These are phyloP conservation scores for Neurospora sp. DNA, from an alignment of 2,329 filamentous ascomycete genomes.

Conservation along the genomic window DNA sequence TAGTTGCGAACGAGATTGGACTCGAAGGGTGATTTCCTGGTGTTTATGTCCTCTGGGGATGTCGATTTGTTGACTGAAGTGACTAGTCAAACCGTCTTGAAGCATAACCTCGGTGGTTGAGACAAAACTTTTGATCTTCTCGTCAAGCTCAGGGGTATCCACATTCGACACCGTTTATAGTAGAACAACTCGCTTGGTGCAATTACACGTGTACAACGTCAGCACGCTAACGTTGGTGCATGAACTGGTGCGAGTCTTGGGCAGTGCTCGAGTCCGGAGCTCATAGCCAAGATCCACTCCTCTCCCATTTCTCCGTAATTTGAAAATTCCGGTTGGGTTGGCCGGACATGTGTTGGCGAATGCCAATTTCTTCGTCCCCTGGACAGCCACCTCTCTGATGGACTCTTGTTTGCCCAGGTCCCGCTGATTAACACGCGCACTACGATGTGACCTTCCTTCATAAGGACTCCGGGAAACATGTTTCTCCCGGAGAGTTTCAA, in stretches of 20 bases:
- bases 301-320: background rate
- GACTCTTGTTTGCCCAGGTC: background rate
- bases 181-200: background rate
- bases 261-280: background rate
- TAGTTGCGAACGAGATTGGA: background rate
- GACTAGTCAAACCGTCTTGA: background rate
- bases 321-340: background rate
- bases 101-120: background rate
- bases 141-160: background rate
- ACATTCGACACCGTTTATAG: background rate
- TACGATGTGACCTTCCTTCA: background rate
- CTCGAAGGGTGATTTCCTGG: background rate
- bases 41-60: background rate
- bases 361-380: background rate
- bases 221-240: background rate
- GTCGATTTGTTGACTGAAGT: background rate
- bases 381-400: background rate
- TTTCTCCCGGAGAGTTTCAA: background rate
- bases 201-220: background rate
- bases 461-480: background rate
- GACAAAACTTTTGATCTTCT: background rate
- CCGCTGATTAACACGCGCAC: background rate
- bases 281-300: background rate
- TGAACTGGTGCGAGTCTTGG: background rate
- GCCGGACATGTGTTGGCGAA: background rate